Base-by-base conservation (phyloP, 2,329 filamentous ascomycete species). In the Aspergillus sp. region DNA sequence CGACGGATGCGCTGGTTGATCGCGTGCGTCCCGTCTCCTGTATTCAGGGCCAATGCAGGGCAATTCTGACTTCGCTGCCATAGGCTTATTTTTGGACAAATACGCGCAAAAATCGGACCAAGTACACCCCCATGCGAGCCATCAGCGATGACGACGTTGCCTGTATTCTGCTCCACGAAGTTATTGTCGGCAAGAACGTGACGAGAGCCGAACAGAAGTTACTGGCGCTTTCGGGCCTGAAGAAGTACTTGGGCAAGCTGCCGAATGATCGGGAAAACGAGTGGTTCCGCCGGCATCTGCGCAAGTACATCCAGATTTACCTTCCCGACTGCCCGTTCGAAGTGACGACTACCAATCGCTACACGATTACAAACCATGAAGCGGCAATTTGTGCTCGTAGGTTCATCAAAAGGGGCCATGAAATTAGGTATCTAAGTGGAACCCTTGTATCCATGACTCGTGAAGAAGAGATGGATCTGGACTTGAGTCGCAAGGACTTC, bases 61-160 rank as follows among this genome's bases (percentile, higher is more conserved):
- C 15, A 15, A 36, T 33, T 33, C 40, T 57, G 30, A 55, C 31
- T 4, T 29, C 38, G 14, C 47, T 40, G 22, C 33, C 12, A 31
- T 45, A 95, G 89, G 81, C 86, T 7, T 95, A 84, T 61, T 98
- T 91, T 68, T 96, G 91, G 89, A 89, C 89, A 4, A 83, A 76
- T 3, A 94, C 95, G 37, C 88, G 89, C 43, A 98, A 98, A 63
- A 94, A 96, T 52, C 80, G 83, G 40, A 78, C 77, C 35, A 85
- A 84, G 34, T 96, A 93, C 59, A 82, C 84, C 49, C 74, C 86
- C 1, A 86, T 82, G 5, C 80, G 91, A 41, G 85, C 85, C 25
- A 69, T 96, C 31, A 76, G 74, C 33, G 73, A 78, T 42, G 74
- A 80, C 30, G 67, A 75, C 14, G 67, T 82, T 24, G 69, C 72